A percentile compares a stretch with the other conserved stretches of the same genome.
These are phyloP conservation scores for Plenodomus lindquistii DNA, from an alignment of 2,329 filamentous ascomycete species.

Conservation along the genomic window DNA sequence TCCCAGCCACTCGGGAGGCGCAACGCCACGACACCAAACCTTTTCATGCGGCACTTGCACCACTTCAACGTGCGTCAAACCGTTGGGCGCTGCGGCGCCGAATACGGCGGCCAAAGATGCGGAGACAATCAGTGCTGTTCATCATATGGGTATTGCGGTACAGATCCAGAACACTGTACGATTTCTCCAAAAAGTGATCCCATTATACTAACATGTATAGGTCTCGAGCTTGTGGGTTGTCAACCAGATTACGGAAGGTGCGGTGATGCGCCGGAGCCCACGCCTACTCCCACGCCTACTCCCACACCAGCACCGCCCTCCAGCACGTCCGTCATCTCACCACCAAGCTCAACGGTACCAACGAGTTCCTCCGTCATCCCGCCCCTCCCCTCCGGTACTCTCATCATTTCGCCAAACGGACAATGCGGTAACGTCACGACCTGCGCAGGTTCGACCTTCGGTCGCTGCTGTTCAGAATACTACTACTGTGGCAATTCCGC, in stretches of 20 bases:
- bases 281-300: conserved; percentile 18
- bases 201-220: conserved; percentile 8
- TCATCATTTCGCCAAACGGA: conserved; percentile 30
- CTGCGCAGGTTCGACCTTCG: conserved; percentile 28
- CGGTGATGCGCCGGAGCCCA: conserved; percentile 19
- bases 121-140: conserved; percentile 29
- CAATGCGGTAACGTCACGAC: conserved; percentile 37
- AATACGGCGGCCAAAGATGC: conserved; percentile 21
- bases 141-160: conserved; percentile 31
- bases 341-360: conserved; percentile 5
- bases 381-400: conserved; percentile 26
- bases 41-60: conserved; percentile 15
- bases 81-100: conserved; percentile 30
- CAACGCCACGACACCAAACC: conserved; percentile 19
- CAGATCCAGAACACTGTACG: conserved; percentile 17
- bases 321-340: conserved; percentile 11
- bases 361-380: conserved; percentile 20
- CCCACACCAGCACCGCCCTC: conserved; percentile 22
- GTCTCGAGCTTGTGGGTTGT: conserved; percentile 26
- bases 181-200: not conserved
- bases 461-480: conserved; percentile 31
- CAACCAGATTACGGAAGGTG: conserved; percentile 35
- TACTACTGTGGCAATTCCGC: conserved; percentile 28
- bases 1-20: conserved; percentile 6
- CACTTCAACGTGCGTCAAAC: conserved; percentile 21